Percentiles rank a stretch among this genome's conserved stretches.
These are phyloP conservation scores for Trichosporon asahii DNA, from an alignment of 1,284 basidiomycete genomes.

Conservation along the genomic window DNA sequence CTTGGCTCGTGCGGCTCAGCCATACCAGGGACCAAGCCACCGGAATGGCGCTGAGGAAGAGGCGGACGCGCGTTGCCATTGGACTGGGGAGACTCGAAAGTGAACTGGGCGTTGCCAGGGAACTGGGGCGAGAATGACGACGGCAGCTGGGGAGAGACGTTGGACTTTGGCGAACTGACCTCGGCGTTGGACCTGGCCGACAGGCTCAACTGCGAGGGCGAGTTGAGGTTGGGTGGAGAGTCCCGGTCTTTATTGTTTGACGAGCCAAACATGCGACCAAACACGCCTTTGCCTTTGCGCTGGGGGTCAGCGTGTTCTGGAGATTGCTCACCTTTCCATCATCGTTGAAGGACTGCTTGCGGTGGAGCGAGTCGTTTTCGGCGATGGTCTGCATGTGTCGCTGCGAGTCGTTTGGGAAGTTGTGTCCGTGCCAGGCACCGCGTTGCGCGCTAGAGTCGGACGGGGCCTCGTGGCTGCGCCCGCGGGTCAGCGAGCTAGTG, in stretches of 20 bases:
- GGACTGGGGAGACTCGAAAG: conserved; percentile 14
- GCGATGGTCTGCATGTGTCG: conserved; percentile 34
- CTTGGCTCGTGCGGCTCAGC: conserved; percentile 8
- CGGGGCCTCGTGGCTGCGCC: conserved; percentile 10
- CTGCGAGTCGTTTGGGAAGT: conserved; percentile 13
- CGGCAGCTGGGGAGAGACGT: conserved; percentile 14
- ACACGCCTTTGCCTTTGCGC: conserved; percentile 44
- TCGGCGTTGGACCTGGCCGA: conserved; percentile 19
- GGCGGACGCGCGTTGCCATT: conserved; percentile 17
- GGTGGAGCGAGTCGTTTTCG: conserved; percentile 26
- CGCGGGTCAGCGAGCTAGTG: conserved; percentile 8
- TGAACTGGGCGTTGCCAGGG: conserved; percentile 16
- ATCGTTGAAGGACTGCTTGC: conserved; percentile 30
- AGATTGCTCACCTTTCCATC: conserved; percentile 32
- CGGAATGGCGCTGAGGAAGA: conserved; percentile 17
- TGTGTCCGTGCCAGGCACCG: conserved; percentile 6
- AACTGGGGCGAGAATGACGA: conserved; percentile 18
- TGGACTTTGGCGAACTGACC: conserved; percentile 5
- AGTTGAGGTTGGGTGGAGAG: conserved; percentile 15
- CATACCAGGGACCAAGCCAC: conserved; percentile 9
- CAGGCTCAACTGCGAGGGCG: conserved; percentile 18
- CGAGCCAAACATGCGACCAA: conserved; percentile 49
- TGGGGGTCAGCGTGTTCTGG: not conserved
- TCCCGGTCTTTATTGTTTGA: conserved; percentile 18
- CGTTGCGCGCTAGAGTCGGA: not conserved